These are phyloP conservation scores for Tilletia indica DNA, from an alignment of 1,284 basidiomycete genomes.

Conservation along the genomic window DNA sequence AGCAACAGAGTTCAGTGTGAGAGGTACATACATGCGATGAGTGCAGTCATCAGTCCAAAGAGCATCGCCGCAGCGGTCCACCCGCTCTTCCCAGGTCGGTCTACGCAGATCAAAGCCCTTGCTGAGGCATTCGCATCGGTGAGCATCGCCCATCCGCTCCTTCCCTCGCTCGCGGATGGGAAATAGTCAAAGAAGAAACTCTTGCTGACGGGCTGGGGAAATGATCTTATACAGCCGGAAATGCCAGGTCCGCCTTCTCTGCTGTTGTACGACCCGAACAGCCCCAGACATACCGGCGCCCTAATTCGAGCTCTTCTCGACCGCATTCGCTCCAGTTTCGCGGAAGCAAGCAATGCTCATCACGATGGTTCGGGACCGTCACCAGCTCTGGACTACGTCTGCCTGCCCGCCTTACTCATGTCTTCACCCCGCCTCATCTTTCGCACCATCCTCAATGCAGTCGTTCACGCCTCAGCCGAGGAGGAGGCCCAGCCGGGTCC, in stretches of 20 bases:
- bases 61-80: background rate
- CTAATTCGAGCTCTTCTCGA: conserved; percentile 23
- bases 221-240: conserved; percentile 16
- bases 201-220: no score
- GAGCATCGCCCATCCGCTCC: background rate
- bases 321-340: background rate
- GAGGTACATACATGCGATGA: no score
- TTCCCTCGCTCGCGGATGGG: no score
- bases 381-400: conserved; percentile 4
- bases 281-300: conserved; percentile 31
- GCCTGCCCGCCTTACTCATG: conserved; percentile 24
- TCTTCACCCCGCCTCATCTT: conserved; percentile 33
- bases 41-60: no score
- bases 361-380: background rate
- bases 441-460: conserved; percentile 28
- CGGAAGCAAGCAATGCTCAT: background rate
- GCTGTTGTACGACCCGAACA: conserved; percentile 35
- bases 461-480: conserved; percentile 10
- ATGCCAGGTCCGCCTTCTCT: conserved; percentile 30
- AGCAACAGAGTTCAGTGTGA: no score
- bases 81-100: background rate
- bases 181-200: no score
- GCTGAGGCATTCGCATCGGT: background rate
- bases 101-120: background rate
- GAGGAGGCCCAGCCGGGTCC: no score